phyloP scores from a whole-genome alignment of 2,329 filamentous ascomycete species.

The Pestalotiopsis sp. region DNA sequence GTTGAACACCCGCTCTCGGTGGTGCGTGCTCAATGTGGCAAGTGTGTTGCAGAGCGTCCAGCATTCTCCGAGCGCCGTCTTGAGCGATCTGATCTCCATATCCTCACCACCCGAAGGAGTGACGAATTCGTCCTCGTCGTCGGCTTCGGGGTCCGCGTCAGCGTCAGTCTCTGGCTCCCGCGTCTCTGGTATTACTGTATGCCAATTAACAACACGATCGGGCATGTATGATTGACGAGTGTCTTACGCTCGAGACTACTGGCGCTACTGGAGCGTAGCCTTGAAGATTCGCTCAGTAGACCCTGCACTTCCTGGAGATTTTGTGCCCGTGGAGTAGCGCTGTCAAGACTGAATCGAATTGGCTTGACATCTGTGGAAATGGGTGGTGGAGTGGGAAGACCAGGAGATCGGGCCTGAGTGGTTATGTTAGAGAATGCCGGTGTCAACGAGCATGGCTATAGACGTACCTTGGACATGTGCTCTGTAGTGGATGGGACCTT shows the following conservation, averaged over 20 bases:
- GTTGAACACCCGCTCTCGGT: slow-evolving; percentile 78
- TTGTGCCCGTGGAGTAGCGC: slow-evolving; percentile 79
- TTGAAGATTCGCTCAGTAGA: slow-evolving; percentile 51
- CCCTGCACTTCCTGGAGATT: slow-evolving; percentile 74
- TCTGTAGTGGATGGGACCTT: slow-evolving; percentile 36
- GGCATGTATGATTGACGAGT: neutral
- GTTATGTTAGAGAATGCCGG: neutral
- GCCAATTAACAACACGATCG: neutral
- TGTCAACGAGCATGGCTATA: neutral
- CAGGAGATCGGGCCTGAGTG: slow-evolving; percentile 33
- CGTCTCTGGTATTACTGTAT: slow-evolving; percentile 52
- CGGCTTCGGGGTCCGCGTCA: slow-evolving; percentile 58
- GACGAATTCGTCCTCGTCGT: slow-evolving; percentile 51
- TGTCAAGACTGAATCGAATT: slow-evolving; percentile 65
- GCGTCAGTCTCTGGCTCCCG: slow-evolving; percentile 52
- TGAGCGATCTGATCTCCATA: slow-evolving; percentile 68
- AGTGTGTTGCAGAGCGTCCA: slow-evolving; percentile 94
- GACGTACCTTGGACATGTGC: slow-evolving; percentile 36
- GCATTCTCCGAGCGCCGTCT: slow-evolving; percentile 79
- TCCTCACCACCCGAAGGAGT: slow-evolving; percentile 47
- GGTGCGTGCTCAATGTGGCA: slow-evolving; percentile 80
- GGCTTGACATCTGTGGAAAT: slow-evolving; percentile 76
- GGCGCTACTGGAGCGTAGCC: slow-evolving; percentile 66
- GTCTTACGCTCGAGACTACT: slow-evolving; percentile 73
- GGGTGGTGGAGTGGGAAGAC: slow-evolving; percentile 64